phyloP scores from a whole-genome alignment of 2,329 filamentous ascomycete genomes.

The Neofusicoccum kwambonambiense region DNA sequence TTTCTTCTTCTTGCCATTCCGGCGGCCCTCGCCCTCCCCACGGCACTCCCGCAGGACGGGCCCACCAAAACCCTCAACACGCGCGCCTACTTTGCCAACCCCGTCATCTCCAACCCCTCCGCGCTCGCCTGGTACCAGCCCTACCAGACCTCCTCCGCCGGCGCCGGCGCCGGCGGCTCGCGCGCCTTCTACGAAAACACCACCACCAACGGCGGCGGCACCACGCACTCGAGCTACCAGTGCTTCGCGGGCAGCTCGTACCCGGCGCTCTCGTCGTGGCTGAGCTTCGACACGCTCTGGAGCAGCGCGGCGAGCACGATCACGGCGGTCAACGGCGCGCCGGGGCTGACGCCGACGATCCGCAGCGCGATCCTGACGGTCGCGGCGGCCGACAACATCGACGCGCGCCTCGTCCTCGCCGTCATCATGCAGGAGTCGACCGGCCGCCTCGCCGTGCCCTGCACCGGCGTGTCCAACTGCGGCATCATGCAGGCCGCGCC shows the following conservation, averaged over 20 bases:
- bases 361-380: constrained; percentile 17
- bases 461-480: constrained; percentile 20
- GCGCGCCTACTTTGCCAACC: not conserved
- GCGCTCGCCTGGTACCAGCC: too few relatives aligned
- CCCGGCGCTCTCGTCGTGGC: not conserved
- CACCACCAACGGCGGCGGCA: not conserved
- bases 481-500: constrained; percentile 23
- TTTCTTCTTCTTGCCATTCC: not conserved
- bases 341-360: not conserved
- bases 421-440: constrained; percentile 23
- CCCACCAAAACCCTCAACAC: not conserved
- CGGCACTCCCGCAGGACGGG: not conserved
- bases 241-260: not conserved
- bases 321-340: too few relatives aligned
- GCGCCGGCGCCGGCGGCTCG: too few relatives aligned
- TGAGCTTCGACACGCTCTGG: constrained; percentile 7
- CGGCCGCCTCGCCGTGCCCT: constrained; percentile 21
- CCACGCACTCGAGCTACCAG: not conserved
- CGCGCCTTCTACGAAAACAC: not conserved
- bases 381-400: constrained; percentile 19
- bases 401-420: constrained; percentile 24
- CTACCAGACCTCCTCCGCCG: too few relatives aligned
- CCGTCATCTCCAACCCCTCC: too few relatives aligned
- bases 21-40: not conserved
- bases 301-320: not conserved